Evolutionary conservation across 1,284 basidiomycete genomes (phyloP).

Genomic region (Caloboletus firmus): DNA sequence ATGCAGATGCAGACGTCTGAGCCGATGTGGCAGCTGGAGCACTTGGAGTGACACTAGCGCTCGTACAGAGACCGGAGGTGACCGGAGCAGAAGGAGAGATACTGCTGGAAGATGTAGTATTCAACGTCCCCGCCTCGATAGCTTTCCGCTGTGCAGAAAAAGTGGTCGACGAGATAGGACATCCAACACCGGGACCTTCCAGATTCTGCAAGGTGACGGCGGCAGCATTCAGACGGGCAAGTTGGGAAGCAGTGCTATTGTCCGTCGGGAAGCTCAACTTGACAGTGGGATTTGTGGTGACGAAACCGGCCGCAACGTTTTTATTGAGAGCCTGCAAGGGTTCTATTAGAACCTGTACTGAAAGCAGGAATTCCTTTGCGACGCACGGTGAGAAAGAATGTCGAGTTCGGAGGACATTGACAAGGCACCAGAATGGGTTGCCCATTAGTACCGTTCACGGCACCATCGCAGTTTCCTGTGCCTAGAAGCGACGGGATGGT

Average conservation of each 20-base stretch:
- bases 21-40: background rate
- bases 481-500: slow-evolving; percentile 15
- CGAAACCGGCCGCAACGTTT: slow-evolving; percentile 60
- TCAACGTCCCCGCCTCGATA: slow-evolving; percentile 33
- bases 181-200: slow-evolving; percentile 51
- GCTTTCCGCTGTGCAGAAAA: slow-evolving; percentile 48
- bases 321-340: slow-evolving; percentile 46
- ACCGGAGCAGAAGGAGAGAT: background rate
- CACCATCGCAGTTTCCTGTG: slow-evolving; percentile 57
- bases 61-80: background rate
- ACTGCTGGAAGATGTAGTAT: background rate
- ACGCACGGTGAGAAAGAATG: slow-evolving; percentile 48
- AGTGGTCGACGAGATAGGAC: slow-evolving; percentile 53
- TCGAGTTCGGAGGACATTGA: slow-evolving; percentile 56
- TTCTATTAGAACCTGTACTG: slow-evolving; percentile 4
- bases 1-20: background rate
- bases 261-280: slow-evolving; percentile 59
- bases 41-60: background rate
- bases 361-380: background rate
- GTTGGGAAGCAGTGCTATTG: slow-evolving; percentile 49
- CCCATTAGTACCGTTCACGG: slow-evolving; percentile 50
- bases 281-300: slow-evolving; percentile 58
- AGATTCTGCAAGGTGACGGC: slow-evolving; percentile 55
- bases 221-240: slow-evolving; percentile 52
- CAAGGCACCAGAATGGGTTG: slow-evolving; percentile 59